Percentiles rank a stretch among this genome's conserved stretches.
Evolutionary conservation across 2,329 filamentous ascomycete genomes (phyloP).

Genomic region (Aplosporella prunicola): DNA sequence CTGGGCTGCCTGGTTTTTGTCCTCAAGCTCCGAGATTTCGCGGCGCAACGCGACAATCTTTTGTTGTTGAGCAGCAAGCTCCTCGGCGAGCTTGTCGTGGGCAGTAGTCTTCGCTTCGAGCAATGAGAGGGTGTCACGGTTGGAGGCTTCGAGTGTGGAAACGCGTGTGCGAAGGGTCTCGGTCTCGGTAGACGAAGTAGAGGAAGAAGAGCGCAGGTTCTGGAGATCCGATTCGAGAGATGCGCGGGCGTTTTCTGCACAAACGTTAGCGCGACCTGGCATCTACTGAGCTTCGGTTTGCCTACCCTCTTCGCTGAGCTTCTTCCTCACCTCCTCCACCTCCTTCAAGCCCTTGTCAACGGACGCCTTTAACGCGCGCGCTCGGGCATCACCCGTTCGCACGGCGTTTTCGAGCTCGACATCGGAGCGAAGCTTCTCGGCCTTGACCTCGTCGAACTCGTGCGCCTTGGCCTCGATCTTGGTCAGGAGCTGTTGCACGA

Average conservation of each 20-base stretch:
- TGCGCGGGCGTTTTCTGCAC: slow-evolving; percentile 63
- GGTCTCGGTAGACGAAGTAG: slow-evolving; percentile 62
- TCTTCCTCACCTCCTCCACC: slow-evolving; percentile 68
- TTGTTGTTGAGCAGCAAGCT: slow-evolving; percentile 79
- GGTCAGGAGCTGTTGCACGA: slow-evolving; percentile 65
- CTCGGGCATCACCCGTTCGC: slow-evolving; percentile 71
- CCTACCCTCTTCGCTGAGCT: slow-evolving; percentile 73
- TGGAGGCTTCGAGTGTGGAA: slow-evolving; percentile 77
- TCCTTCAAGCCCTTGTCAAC: slow-evolving; percentile 79
- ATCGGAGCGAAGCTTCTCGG: slow-evolving; percentile 80
- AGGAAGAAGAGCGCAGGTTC: slow-evolving; percentile 62
- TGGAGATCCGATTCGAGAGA: slow-evolving; percentile 74
- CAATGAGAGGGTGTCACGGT: slow-evolving; percentile 79
- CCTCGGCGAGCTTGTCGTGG: slow-evolving; percentile 75
- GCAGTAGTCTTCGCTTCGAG: slow-evolving; percentile 83
- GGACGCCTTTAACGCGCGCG: slow-evolving; percentile 69
- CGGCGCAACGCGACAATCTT: slow-evolving; percentile 77
- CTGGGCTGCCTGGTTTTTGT: slow-evolving; percentile 72
- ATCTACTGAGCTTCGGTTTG: slow-evolving; percentile 12
- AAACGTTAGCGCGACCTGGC: slow-evolving; percentile 13
- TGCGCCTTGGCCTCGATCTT: slow-evolving; percentile 70
- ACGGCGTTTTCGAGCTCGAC: slow-evolving; percentile 91
- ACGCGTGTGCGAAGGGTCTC: slow-evolving; percentile 75
- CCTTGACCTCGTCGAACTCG: slow-evolving; percentile 70
- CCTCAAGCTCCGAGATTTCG: slow-evolving; percentile 72